A percentile compares a stretch with the other conserved stretches of the same genome.
Evolutionary conservation across 306 rosid species (phyloP).

Genomic region (Cercis canadensis): DNA sequence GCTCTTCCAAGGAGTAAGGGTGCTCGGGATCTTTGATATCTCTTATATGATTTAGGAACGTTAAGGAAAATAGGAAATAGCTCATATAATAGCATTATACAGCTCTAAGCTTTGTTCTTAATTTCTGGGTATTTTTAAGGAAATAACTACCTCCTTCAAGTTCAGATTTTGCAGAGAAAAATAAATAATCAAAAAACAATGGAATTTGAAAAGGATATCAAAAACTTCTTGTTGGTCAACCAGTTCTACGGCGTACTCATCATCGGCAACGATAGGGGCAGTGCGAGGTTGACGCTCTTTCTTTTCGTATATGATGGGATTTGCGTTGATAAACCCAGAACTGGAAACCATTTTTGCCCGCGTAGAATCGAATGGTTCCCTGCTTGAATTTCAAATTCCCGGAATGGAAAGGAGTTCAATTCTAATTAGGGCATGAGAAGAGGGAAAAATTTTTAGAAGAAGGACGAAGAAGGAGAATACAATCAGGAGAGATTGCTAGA

Average conservation of each 20-base stretch:
- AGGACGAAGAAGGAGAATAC: too few relatives aligned
- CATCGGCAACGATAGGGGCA: slow-evolving; percentile 36
- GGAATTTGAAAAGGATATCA: slow-evolving; percentile 67
- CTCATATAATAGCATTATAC: too few relatives aligned
- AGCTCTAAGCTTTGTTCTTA: too few relatives aligned
- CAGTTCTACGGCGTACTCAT: slow-evolving; percentile 59
- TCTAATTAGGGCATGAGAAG: too few relatives aligned
- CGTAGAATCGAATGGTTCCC: too few relatives aligned
- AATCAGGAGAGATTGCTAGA: too few relatives aligned
- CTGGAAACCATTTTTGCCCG: too few relatives aligned
- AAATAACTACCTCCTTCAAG: neutral
- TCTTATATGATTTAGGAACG: slow-evolving; percentile 79
- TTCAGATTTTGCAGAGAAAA: too few relatives aligned
- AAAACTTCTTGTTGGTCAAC: slow-evolving; percentile 86
- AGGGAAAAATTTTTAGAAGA: too few relatives aligned
- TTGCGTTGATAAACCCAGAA: slow-evolving; percentile 67
- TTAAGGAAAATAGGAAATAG: slow-evolving; percentile 42
- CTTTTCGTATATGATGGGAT: slow-evolving; percentile 79
- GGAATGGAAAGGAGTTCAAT: too few relatives aligned
- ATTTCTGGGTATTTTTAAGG: too few relatives aligned
- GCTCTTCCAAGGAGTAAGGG: slow-evolving; percentile 94
- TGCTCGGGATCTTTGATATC: slow-evolving; percentile 96
- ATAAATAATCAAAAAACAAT: neutral
- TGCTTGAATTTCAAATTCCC: too few relatives aligned
- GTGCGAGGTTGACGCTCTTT: slow-evolving; percentile 78